Conservation (phyloP, 2,329 filamentous ascomycete species). For the Alternaria postmessia region DNA sequence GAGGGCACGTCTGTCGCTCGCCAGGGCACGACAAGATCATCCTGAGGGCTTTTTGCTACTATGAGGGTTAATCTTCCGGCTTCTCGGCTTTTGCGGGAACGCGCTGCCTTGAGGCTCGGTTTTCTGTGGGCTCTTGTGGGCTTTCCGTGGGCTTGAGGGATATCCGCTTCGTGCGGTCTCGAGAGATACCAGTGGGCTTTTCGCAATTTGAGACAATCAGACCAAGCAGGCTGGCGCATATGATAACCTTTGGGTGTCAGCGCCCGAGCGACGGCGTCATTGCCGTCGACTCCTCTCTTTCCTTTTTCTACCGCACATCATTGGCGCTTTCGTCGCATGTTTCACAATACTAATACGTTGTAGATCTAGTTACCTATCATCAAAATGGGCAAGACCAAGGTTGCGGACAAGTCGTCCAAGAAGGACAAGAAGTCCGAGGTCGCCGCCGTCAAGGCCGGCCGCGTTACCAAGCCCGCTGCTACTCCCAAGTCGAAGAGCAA, state of each 20-base stretch:
- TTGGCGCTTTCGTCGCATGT: slow-evolving; percentile 6
- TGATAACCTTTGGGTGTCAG: slow-evolving; percentile 22
- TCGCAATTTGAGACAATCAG: slow-evolving; percentile 52
- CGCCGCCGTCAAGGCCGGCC: slow-evolving; percentile 69
- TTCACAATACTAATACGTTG: slow-evolving; percentile 41
- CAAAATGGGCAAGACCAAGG: slow-evolving; percentile 51
- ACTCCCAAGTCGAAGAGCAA: slow-evolving; percentile 73
- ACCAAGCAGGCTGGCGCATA: slow-evolving; percentile 45
- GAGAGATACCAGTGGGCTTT: slow-evolving; percentile 55
- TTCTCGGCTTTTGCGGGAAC: slow-evolving; percentile 63
- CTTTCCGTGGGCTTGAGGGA: slow-evolving; percentile 56
- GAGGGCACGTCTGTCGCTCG: slow-evolving; percentile 48
- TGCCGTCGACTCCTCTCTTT: slow-evolving; percentile 34
- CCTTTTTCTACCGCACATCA: slow-evolving; percentile 11
- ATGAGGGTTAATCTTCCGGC: slow-evolving; percentile 53
- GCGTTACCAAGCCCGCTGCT: slow-evolving; percentile 72
- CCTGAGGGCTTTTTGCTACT: slow-evolving; percentile 52
- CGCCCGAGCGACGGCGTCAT: slow-evolving; percentile 36
- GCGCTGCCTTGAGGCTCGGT: slow-evolving; percentile 56
- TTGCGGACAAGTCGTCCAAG: slow-evolving; percentile 45
- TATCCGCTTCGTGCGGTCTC: slow-evolving; percentile 49
- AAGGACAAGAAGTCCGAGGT: slow-evolving; percentile 70
- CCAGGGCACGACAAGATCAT: slow-evolving; percentile 47
- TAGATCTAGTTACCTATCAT: slow-evolving; percentile 38
- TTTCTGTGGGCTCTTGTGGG: slow-evolving; percentile 58